These are phyloP conservation scores for Botrytis medusae DNA, from an alignment of 2,329 filamentous ascomycete species.

Conservation along the genomic window DNA sequence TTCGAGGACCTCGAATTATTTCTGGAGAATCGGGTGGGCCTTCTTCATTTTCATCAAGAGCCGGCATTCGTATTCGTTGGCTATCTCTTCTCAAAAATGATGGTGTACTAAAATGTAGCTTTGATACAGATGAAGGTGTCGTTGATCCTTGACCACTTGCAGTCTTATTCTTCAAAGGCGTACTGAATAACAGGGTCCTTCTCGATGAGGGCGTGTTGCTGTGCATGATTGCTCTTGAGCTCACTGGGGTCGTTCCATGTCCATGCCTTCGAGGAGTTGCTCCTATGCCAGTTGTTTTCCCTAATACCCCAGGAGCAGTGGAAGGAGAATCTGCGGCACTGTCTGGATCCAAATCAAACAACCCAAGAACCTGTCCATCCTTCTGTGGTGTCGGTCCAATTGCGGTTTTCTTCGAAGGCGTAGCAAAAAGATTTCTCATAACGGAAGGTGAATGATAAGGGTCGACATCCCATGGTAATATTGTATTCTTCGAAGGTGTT, in stretches of 20 bases:
- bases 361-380: constrained; percentile 72
- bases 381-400: constrained; percentile 79
- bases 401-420: constrained; percentile 56
- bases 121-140: constrained; percentile 54
- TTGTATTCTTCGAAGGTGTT: constrained; percentile 48
- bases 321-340: constrained; percentile 46
- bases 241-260: neutral
- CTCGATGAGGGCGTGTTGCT: constrained; percentile 50
- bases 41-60: constrained; percentile 56
- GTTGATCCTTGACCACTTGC: constrained; percentile 42
- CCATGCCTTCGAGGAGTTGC: constrained; percentile 42
- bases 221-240: constrained; percentile 25
- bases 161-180: constrained; percentile 57
- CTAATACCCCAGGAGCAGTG: constrained; percentile 15
- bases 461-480: constrained; percentile 44
- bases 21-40: constrained; percentile 50
- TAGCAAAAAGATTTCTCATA: constrained; percentile 57
- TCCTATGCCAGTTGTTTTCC: constrained; percentile 37
- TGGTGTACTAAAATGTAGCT: constrained; percentile 65
- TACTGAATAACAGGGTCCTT: constrained; percentile 64
- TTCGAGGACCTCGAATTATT: constrained; percentile 53
- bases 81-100: constrained; percentile 62
- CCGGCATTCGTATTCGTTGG: constrained; percentile 46
- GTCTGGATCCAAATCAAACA: constrained; percentile 68
- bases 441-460: constrained; percentile 56